These are phyloP conservation scores for Cinnamomum chago DNA, from an alignment of 164 flowering plant genomes.

Conservation along the genomic window DNA sequence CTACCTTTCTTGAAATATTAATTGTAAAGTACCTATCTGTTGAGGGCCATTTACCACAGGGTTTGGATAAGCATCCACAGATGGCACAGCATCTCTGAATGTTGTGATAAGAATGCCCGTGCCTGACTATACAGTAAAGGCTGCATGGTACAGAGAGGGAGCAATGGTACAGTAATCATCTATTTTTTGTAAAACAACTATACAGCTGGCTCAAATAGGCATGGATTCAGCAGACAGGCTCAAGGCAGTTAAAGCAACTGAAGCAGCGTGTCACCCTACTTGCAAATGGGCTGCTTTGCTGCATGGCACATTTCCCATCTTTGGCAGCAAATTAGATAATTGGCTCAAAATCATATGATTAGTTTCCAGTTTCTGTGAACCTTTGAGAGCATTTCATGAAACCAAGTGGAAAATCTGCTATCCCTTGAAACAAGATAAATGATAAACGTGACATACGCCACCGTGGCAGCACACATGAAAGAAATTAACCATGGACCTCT, in stretches of 20 bases:
- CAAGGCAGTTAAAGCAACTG: not conserved
- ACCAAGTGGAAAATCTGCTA: conserved; percentile 29
- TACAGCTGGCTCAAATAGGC: not conserved
- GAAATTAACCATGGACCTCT: conserved; percentile 54
- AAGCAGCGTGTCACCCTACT: not conserved
- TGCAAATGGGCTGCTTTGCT: not conserved
- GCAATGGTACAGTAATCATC: not conserved
- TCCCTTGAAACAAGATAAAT: conserved; percentile 49
- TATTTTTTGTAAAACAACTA: too few species aligned
- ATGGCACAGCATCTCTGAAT: too few species aligned
- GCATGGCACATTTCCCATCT: not conserved
- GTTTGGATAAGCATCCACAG: too few species aligned
- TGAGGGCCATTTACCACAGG: too few species aligned
- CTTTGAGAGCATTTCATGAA: conserved; percentile 24
- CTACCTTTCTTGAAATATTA: too few species aligned
- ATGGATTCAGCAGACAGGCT: not conserved
- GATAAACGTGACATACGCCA: conserved; percentile 59
- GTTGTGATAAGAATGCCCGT: too few species aligned
- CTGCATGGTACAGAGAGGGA: not conserved
- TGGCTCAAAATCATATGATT: conserved; percentile 2
- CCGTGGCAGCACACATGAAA: conserved; percentile 36
- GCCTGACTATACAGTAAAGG: too few species aligned
- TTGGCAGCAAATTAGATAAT: not conserved
- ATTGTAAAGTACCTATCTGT: too few species aligned
- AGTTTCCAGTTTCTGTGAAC: conserved; percentile 17